Conservation (phyloP, 805 yeast species). For the Kazachstania taianensis region DNA sequence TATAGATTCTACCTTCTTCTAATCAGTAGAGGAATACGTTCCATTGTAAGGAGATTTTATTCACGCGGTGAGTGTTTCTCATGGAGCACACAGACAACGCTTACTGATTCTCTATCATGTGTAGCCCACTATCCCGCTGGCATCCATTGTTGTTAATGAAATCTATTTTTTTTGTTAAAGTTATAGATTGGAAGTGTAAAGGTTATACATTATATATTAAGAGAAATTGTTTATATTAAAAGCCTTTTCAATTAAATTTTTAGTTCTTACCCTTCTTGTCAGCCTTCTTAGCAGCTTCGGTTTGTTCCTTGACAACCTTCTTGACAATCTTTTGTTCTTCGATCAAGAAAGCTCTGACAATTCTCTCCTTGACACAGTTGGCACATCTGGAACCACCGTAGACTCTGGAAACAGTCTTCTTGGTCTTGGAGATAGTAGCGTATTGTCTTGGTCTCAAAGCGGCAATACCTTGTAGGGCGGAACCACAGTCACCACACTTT, state of each 20-base stretch:
- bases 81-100: no score
- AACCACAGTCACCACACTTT: constrained; percentile 83
- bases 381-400: constrained; percentile 99
- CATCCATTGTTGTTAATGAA: constrained; percentile 1
- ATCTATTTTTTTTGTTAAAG: background rate
- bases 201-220: no score
- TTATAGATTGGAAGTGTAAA: background rate
- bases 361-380: constrained; percentile 97
- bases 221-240: background rate
- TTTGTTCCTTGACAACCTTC: constrained; percentile 95
- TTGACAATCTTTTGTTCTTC: constrained; percentile 99
- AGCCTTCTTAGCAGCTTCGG: constrained; percentile 71
- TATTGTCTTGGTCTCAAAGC: constrained; percentile 97
- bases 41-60: no score
- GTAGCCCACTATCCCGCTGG: no score
- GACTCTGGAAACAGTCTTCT: constrained; percentile 97
- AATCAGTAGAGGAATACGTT: no score
- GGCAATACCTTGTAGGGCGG: constrained; percentile 75
- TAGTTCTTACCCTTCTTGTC: constrained; percentile 20
- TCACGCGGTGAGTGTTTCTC: no score
- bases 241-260: background rate
- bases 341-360: constrained; percentile 97
- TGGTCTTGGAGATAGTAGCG: constrained; percentile 89
- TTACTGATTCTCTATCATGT: no score
- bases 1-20: no score